Base-by-base conservation (phyloP, 164 flowering plant species). In the Umbellularia californica region DNA sequence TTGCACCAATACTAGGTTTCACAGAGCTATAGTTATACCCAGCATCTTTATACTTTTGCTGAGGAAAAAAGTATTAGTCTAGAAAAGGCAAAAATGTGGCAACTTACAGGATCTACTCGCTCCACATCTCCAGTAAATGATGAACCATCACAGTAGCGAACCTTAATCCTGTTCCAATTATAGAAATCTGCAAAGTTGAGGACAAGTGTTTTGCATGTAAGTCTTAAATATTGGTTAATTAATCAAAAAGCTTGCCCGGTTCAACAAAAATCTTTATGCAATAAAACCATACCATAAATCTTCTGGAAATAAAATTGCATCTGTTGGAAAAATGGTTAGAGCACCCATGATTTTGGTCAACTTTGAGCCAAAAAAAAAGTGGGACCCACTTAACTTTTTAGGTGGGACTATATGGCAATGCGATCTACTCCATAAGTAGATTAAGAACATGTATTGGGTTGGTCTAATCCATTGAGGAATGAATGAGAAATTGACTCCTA, bases 81-180 rank as follows among this genome's bases (percentile, higher is more conserved):
- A 55, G 6, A 55, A 14, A 55, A 20, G 60, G n/a, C 17, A 55
- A 15, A 17, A 13, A 20, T 20, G n/a, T 20, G 5, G 65, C 23
- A 6, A 65, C 75, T 41, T 51, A 73, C 75, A 5, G 75, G 75
- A 65, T 73, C 69, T 50, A 73, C 75, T 73, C 24, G 81, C 74
- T 89, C 86, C 5, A 83, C 88, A 76, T 90, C 92, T 22, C 95
- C 95, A 3, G 95, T 89, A 77, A 87, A 90, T 13, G 95, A 90
- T 58, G 92, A 75, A 17, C 95, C 95, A 79, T 90, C 95, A 27
- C 95, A 90, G 74, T 90, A 90, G 50, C 90, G 81, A 55, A 90
- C 83, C 84, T 86, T 89, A 70, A 90, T 76, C 69, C 84, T 82
- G 69, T 90, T 89, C 95, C 92, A 90, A 62, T 90, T 84, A 74